Conservation (phyloP, 2,329 filamentous ascomycete species). For the Aspergillus flavus region DNA sequence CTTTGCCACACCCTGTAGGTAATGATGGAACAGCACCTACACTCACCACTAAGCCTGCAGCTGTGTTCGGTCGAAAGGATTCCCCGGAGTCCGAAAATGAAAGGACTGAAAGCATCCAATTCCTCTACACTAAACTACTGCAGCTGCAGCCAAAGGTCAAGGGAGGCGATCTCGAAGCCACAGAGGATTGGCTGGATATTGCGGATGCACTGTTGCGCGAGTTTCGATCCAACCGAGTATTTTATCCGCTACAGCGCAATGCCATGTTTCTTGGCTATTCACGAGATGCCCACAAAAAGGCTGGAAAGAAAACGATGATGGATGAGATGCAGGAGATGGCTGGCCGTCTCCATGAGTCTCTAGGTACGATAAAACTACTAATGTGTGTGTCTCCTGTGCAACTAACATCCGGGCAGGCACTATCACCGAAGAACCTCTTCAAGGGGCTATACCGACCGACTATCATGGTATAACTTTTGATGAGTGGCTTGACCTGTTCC, state of each 20-base stretch:
- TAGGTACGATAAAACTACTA: slow-evolving; percentile 33
- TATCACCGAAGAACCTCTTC: slow-evolving; percentile 28
- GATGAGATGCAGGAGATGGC: slow-evolving; percentile 49
- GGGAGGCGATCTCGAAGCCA: slow-evolving; percentile 52
- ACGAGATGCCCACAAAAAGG: slow-evolving; percentile 42
- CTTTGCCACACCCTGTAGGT: slow-evolving; percentile 23
- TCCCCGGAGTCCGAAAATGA: slow-evolving; percentile 36
- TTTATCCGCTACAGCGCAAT: slow-evolving; percentile 59
- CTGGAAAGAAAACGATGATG: slow-evolving; percentile 39
- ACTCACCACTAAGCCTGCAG: slow-evolving; percentile 21
- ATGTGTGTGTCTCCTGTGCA: neutral
- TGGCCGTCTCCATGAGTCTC: slow-evolving; percentile 44
- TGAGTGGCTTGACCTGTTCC: slow-evolving; percentile 86
- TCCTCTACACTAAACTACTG: slow-evolving; percentile 49
- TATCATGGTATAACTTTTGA: slow-evolving; percentile 81
- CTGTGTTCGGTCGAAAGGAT: slow-evolving; percentile 21
- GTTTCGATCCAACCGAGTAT: slow-evolving; percentile 61
- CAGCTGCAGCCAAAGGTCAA: slow-evolving; percentile 53
- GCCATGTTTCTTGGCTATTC: slow-evolving; percentile 55
- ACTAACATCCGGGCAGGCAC: slow-evolving; percentile 26
- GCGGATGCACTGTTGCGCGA: slow-evolving; percentile 61
- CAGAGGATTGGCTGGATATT: slow-evolving; percentile 61
- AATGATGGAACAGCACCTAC: slow-evolving; percentile 13
- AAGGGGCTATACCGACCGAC: slow-evolving; percentile 49
- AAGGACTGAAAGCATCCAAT: slow-evolving; percentile 46